These are phyloP conservation scores for Chalciporus chontae DNA, from an alignment of 768 basidiomycete species.

Conservation along the genomic window DNA sequence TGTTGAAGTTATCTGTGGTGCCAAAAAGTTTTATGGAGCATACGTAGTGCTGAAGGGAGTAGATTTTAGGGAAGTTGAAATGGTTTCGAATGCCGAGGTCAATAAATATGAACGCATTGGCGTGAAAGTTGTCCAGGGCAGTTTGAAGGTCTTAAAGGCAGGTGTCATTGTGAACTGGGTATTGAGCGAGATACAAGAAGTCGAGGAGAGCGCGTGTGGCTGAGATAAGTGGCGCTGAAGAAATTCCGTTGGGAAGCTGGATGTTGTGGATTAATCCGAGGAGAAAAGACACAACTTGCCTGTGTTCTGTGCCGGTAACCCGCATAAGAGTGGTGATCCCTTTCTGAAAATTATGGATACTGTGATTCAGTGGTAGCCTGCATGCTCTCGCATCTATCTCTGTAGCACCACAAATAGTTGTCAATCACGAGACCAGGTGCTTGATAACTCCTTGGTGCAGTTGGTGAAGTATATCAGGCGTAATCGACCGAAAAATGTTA, in stretches of 20 bases:
- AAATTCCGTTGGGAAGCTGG: neutral
- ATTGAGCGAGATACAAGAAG: neutral
- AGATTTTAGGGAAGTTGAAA: neutral
- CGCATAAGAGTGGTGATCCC: too few relatives aligned
- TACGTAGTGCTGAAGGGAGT: neutral
- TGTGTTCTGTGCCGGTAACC: neutral
- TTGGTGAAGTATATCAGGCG: too few relatives aligned
- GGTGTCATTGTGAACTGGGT: neutral
- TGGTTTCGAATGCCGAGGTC: neutral
- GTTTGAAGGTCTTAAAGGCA: neutral
- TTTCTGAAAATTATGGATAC: too few relatives aligned
- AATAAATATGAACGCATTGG: neutral
- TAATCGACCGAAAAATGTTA: too few relatives aligned
- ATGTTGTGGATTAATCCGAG: neutral
- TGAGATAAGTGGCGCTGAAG: neutral
- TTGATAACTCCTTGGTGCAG: too few relatives aligned
- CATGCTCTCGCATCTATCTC: too few relatives aligned
- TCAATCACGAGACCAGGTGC: too few relatives aligned
- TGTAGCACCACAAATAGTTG: too few relatives aligned
- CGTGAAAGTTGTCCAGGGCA: neutral
- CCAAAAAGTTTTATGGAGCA: neutral
- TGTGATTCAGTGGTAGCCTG: too few relatives aligned
- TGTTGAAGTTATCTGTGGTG: neutral
- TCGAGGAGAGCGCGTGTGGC: neutral
- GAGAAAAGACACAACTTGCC: neutral